Evolutionary conservation across 116 monocot species (phyloP).

Genomic region (Zostera marina): DNA sequence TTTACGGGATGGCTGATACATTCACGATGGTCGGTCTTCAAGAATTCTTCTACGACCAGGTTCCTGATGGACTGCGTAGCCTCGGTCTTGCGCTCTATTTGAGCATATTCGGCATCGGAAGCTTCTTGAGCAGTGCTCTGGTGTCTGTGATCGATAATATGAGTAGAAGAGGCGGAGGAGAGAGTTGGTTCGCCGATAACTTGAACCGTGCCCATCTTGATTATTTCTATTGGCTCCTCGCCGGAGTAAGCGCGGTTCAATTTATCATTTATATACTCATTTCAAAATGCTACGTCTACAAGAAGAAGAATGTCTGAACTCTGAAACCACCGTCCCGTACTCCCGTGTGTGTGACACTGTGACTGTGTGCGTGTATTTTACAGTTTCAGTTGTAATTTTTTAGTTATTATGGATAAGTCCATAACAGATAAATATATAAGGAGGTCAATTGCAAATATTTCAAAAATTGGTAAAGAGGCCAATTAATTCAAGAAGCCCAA

Average conservation of each 20-base stretch:
- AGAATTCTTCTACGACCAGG: constrained; percentile 57
- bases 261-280: constrained; percentile 3
- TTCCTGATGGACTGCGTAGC: constrained; percentile 38
- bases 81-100: constrained; percentile 39
- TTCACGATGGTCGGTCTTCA: constrained; percentile 41
- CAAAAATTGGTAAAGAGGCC: too few species aligned
- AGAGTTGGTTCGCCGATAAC: constrained; percentile 34
- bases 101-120: constrained; percentile 41
- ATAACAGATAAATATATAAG: too few species aligned
- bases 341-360: too few species aligned
- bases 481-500: too few species aligned
- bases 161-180: constrained; percentile 10
- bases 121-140: constrained; percentile 30
- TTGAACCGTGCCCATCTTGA: constrained; percentile 24
- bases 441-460: too few species aligned
- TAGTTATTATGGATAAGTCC: too few species aligned
- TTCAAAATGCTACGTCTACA: constrained; percentile 10
- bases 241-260: constrained; percentile 6
- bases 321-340: too few species aligned
- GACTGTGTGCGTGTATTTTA: too few species aligned
- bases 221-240: constrained; percentile 35
- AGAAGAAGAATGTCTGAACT: background rate
- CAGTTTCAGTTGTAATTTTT: too few species aligned
- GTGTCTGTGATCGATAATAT: constrained; percentile 23
- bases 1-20: constrained; percentile 20